Evolutionary conservation across 306 rosid species (phyloP).

Genomic region (Myrica gale): DNA sequence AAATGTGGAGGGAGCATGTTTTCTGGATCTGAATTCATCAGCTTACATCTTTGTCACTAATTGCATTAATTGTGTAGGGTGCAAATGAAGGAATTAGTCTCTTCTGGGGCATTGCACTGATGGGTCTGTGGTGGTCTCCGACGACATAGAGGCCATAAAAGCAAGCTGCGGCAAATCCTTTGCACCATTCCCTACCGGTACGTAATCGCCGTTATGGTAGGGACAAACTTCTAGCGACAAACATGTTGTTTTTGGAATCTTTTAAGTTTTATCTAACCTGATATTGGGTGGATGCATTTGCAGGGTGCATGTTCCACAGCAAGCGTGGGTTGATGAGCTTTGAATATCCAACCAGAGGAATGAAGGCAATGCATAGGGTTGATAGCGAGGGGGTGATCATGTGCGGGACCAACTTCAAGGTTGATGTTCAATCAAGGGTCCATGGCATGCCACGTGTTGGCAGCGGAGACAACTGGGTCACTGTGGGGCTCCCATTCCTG

Average conservation of each 20-base stretch:
- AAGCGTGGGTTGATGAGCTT: constrained; percentile 71
- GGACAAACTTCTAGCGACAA: no score
- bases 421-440: constrained; percentile 63
- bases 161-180: constrained; percentile 86
- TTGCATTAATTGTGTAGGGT: constrained; percentile 48
- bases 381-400: constrained; percentile 89
- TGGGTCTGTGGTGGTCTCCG: constrained; percentile 79
- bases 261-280: not conserved
- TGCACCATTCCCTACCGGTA: constrained; percentile 93
- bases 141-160: constrained; percentile 62
- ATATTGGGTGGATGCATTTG: constrained; percentile 17
- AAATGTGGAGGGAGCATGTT: no score
- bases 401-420: constrained; percentile 94
- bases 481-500: constrained; percentile 51
- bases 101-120: constrained; percentile 82
- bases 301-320: constrained; percentile 93
- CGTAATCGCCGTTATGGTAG: not conserved
- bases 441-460: constrained; percentile 90
- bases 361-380: constrained; percentile 92
- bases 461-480: constrained; percentile 92
- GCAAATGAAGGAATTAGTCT: constrained; percentile 60
- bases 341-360: constrained; percentile 81
- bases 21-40: not conserved
- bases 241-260: no score
- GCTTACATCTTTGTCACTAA: not conserved